phyloP scores from a whole-genome alignment of 179 eudicot genomes.

The Spinacia oleracea region DNA sequence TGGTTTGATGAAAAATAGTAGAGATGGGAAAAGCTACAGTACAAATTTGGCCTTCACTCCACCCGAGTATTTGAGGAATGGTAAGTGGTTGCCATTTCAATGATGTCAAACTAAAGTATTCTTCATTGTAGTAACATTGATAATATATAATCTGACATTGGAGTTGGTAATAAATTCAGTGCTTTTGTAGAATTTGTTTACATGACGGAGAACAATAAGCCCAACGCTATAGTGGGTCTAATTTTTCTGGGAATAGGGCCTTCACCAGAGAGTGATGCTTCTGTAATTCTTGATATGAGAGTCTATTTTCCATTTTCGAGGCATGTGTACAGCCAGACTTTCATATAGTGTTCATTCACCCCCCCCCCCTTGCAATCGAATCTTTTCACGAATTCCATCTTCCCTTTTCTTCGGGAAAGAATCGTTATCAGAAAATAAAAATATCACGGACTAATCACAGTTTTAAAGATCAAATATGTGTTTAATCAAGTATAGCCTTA shows the following conservation, averaged over 20 bases:
- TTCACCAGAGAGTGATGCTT: neutral
- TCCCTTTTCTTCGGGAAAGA: neutral
- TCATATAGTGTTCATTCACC: neutral
- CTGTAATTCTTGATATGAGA: neutral
- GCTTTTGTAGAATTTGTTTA: neutral
- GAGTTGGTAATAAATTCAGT: neutral
- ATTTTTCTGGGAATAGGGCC: neutral
- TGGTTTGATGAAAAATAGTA: slow-evolving; percentile 94
- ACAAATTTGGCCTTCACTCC: slow-evolving; percentile 94
- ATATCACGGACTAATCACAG: no score
- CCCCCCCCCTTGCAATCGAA: neutral
- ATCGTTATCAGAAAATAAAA: neutral
- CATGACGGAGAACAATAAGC: neutral
- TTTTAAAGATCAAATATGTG: neutral
- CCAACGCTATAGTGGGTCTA: neutral
- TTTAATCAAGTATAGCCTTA: neutral
- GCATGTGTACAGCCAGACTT: neutral
- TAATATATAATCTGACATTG: neutral
- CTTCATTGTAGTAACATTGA: neutral
- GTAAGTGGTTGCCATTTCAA: slow-evolving; percentile 33
- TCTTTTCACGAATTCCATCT: neutral
- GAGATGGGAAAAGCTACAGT: slow-evolving; percentile 91
- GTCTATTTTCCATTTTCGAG: neutral
- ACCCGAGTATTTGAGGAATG: slow-evolving; percentile 89
- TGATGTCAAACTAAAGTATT: no score